Conservation (phyloP, 1,284 basidiomycete species). For the Sporisorium graminicola region DNA sequence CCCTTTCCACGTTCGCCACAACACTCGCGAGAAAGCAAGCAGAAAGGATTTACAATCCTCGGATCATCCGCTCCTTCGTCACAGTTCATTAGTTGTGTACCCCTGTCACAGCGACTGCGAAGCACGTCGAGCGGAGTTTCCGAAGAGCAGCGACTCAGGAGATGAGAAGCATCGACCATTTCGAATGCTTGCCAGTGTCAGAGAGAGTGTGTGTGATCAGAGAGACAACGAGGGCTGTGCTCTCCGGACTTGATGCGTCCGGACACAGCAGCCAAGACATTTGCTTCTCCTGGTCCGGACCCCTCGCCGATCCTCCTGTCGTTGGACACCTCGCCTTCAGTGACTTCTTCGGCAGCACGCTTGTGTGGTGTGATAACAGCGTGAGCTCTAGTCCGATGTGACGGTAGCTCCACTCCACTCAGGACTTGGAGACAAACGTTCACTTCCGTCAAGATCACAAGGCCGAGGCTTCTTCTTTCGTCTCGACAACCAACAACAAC, state of each 20-base stretch:
- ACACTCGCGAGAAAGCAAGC: not conserved
- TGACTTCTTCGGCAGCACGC: slow-evolving; percentile 7
- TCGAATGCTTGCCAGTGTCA: not conserved
- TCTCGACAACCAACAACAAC: not conserved
- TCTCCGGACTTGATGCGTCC: not conserved
- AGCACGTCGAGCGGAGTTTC: not conserved
- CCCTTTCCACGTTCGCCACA: not conserved
- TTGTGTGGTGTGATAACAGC: slow-evolving; percentile 1
- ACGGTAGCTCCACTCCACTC: not conserved
- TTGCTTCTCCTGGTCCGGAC: slow-evolving; percentile 9
- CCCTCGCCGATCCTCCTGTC: slow-evolving; percentile 38
- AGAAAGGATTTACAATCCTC: not conserved
- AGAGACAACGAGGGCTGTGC: slow-evolving; percentile 19
- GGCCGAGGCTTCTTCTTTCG: not conserved
- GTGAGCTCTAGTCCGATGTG: not conserved
- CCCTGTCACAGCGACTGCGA: not conserved
- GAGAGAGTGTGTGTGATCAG: too few species aligned
- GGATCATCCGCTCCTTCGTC: slow-evolving; percentile 4
- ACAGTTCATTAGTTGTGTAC: not conserved
- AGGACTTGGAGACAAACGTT: not conserved
- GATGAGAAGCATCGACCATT: not conserved
- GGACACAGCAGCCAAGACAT: slow-evolving; percentile 37
- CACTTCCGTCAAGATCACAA: not conserved
- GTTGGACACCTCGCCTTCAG: slow-evolving; percentile 3
- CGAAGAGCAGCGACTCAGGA: not conserved